Evolutionary conservation across 495 filamentous ascomycete genomes (phyloP).

Genomic region (Podospora australis): DNA sequence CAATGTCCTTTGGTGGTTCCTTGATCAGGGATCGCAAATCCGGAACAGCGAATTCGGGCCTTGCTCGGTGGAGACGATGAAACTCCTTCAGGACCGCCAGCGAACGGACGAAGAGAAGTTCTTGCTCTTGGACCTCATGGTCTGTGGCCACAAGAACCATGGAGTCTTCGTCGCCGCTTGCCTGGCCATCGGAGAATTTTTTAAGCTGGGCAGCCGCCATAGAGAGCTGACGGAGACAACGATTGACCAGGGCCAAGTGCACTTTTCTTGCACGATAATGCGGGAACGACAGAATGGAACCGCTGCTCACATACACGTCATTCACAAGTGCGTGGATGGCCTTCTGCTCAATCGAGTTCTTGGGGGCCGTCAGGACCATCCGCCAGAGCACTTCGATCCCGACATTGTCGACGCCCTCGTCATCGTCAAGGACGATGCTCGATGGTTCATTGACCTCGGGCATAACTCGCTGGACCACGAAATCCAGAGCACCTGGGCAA

Average conservation of each 20-base stretch:
- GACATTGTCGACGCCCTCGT: conserved; percentile 34
- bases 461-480: conserved; percentile 48
- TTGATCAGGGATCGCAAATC: conserved; percentile 40
- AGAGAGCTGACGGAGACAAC: conserved; percentile 70
- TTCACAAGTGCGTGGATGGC: conserved; percentile 63
- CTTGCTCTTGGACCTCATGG: conserved; percentile 42
- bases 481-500: conserved; percentile 58
- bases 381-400: conserved; percentile 79
- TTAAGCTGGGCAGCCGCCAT: conserved; percentile 59
- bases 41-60: conserved; percentile 42
- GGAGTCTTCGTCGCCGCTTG: conserved; percentile 40
- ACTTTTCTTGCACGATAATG: conserved; percentile 47
- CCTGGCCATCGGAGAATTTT: conserved; percentile 31
- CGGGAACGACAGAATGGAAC: conserved; percentile 35
- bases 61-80: conserved; percentile 39
- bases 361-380: conserved; percentile 65
- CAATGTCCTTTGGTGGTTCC: conserved; percentile 30
- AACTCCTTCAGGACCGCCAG: conserved; percentile 47
- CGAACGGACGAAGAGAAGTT: conserved; percentile 60
- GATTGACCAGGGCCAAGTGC: conserved; percentile 71
- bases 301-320: conserved; percentile 61
- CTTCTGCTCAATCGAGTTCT: conserved; percentile 59
- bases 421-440: conserved; percentile 39
- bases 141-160: conserved; percentile 45
- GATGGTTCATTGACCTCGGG: conserved; percentile 33